These are phyloP conservation scores for Trapa incisa DNA, from an alignment of 345 rosid species.

Conservation along the genomic window DNA sequence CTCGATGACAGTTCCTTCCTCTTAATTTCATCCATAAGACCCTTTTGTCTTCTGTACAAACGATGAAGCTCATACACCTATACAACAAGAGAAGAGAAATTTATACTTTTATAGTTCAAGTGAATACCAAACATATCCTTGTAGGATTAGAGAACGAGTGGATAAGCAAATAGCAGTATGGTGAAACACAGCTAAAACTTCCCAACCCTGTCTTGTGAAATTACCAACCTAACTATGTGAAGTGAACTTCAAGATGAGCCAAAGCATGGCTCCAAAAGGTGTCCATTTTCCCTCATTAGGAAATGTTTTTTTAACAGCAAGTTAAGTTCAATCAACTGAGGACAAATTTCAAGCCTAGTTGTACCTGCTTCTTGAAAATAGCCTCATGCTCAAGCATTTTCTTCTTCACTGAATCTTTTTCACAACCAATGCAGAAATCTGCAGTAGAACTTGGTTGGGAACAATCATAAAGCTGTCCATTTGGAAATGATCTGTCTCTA, in stretches of 20 bases:
- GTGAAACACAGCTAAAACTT: no score
- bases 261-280: neutral
- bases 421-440: slow-evolving; percentile 36
- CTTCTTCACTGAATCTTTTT: slow-evolving; percentile 48
- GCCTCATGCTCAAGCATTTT: slow-evolving; percentile 86
- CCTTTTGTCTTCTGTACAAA: slow-evolving; percentile 46
- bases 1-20: slow-evolving; percentile 44
- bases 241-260: neutral
- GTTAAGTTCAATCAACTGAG: neutral
- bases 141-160: no score
- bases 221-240: neutral
- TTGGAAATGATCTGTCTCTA: slow-evolving; percentile 36
- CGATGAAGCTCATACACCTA: slow-evolving; percentile 68
- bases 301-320: no score
- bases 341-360: neutral
- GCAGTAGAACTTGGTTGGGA: slow-evolving; percentile 27
- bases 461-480: slow-evolving; percentile 39
- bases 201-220: no score
- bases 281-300: no score
- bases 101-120: no score
- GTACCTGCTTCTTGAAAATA: slow-evolving; percentile 70
- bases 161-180: no score
- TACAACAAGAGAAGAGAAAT: slow-evolving; percentile 5
- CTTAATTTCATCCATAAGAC: slow-evolving; percentile 52
- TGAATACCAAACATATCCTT: no score